Percentiles rank a stretch among this genome's conserved stretches.
phyloP scores from a whole-genome alignment of 225 moss, liverwort and hornwort genomes.

The Marchantia paleacea region DNA sequence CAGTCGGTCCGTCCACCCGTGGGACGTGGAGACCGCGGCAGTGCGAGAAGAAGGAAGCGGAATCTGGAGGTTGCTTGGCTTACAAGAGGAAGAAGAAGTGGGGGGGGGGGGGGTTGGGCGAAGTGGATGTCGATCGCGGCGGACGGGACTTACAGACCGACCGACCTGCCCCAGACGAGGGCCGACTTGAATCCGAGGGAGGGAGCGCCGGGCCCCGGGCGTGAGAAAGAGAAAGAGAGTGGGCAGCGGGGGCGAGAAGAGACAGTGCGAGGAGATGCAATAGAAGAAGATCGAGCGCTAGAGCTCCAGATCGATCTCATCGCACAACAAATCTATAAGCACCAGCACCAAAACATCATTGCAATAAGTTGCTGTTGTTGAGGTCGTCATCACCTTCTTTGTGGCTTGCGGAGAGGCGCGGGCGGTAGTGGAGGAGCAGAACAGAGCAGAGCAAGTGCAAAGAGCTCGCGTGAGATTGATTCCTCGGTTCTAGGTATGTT shows the following conservation, averaged over 20 bases:
- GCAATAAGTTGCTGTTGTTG: slow-evolving; percentile 4
- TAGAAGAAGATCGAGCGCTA: slow-evolving; percentile 10
- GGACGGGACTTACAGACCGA: background rate
- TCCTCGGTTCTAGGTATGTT: slow-evolving; percentile 7
- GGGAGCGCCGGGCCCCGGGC: too few species aligned
- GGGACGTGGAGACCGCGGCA: background rate
- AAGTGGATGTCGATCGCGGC: background rate
- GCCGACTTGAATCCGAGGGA: background rate
- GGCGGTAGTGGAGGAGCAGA: background rate
- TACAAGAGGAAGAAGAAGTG: background rate
- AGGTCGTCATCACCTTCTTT: slow-evolving; percentile 2
- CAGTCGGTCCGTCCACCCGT: background rate
- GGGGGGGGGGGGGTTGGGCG: too few species aligned
- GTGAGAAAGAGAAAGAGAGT: background rate
- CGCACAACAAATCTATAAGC: background rate
- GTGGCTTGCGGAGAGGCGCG: background rate
- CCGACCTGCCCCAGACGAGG: background rate
- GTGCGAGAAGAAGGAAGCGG: background rate
- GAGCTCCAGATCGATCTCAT: slow-evolving; percentile 13
- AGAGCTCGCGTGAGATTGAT: background rate
- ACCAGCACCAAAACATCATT: slow-evolving; percentile 4
- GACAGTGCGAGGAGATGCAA: background rate
- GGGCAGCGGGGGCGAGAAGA: background rate
- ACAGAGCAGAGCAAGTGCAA: slow-evolving; percentile 1
- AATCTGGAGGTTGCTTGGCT: background rate